Percentiles rank a stretch among this genome's conserved stretches.
Evolutionary conservation across 257 asterid species (phyloP).

Genomic region (Eucommia ulmoides): DNA sequence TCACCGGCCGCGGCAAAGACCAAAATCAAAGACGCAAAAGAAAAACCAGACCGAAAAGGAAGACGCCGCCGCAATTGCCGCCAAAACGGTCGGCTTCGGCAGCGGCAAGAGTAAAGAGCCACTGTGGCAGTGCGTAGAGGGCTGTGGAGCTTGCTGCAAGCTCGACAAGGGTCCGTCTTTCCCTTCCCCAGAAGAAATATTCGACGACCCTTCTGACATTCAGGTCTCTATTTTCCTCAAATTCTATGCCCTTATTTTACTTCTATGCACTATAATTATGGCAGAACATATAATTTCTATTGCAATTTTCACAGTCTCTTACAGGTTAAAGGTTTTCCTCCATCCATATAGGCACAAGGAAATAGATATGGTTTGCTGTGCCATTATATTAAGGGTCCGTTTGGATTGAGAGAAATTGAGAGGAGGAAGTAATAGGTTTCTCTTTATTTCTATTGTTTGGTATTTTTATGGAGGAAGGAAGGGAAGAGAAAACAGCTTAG

Average conservation of each 20-base stretch:
- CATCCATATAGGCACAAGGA: no score
- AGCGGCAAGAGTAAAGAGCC: conserved; percentile 65
- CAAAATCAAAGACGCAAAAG: conserved; percentile 14
- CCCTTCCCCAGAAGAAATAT: conserved; percentile 71
- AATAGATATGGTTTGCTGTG: no score
- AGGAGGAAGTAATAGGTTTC: no score
- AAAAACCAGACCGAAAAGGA: conserved; percentile 12
- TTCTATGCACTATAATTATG: neutral
- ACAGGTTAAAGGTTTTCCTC: no score
- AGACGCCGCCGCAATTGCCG: neutral
- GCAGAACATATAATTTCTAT: neutral
- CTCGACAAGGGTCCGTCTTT: conserved; percentile 75
- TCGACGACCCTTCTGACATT: conserved; percentile 66
- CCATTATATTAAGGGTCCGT: no score
- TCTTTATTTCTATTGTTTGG: no score
- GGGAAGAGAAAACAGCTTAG: no score
- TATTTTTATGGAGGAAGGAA: no score
- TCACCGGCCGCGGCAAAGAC: conserved; percentile 16
- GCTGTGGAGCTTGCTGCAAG: conserved; percentile 95
- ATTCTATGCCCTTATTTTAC: conserved; percentile 1
- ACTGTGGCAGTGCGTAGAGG: conserved; percentile 65
- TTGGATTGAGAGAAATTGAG: no score
- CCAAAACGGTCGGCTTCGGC: conserved; percentile 20
- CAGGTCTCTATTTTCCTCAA: no score
- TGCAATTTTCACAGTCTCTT: no score